A percentile compares a stretch with the other conserved stretches of the same genome.
Evolutionary conservation across 495 filamentous ascomycete genomes (phyloP).

Genomic region (Talaromyces thailandensis): DNA sequence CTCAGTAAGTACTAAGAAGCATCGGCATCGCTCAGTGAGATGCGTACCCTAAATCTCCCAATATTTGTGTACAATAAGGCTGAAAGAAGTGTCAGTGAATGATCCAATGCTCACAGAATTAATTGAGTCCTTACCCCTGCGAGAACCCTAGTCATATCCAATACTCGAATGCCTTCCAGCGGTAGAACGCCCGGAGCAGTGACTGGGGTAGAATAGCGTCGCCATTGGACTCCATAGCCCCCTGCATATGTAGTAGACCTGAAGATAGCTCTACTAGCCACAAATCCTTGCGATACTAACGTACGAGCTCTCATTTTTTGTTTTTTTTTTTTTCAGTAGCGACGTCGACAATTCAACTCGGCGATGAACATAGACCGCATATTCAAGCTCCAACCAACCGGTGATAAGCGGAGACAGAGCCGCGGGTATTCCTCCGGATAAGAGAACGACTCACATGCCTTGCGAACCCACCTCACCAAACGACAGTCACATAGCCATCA

Average conservation of each 20-base stretch:
- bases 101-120: background rate
- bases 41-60: constrained; percentile 87
- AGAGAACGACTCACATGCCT: background rate
- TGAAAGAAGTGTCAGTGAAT: constrained; percentile 27
- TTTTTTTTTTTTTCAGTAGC: background rate
- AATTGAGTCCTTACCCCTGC: constrained; percentile 63
- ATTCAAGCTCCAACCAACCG: background rate
- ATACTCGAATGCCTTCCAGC: constrained; percentile 73
- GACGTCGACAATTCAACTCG: background rate
- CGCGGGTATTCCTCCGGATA: background rate
- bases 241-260: background rate
- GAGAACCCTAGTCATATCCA: constrained; percentile 95
- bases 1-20: constrained; percentile 11
- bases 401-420: background rate
- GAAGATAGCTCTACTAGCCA: background rate
- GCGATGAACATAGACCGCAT: background rate
- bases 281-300: background rate
- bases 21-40: background rate
- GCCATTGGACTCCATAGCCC: constrained; percentile 18
- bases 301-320: background rate
- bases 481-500: constrained; percentile 29
- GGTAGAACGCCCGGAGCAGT: constrained; percentile 43
- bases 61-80: constrained; percentile 97
- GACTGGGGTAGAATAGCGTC: constrained; percentile 23
- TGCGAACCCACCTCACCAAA: background rate